These are phyloP conservation scores for Solanum gandarillasii DNA, from an alignment of 257 asterid species.

Conservation along the genomic window DNA sequence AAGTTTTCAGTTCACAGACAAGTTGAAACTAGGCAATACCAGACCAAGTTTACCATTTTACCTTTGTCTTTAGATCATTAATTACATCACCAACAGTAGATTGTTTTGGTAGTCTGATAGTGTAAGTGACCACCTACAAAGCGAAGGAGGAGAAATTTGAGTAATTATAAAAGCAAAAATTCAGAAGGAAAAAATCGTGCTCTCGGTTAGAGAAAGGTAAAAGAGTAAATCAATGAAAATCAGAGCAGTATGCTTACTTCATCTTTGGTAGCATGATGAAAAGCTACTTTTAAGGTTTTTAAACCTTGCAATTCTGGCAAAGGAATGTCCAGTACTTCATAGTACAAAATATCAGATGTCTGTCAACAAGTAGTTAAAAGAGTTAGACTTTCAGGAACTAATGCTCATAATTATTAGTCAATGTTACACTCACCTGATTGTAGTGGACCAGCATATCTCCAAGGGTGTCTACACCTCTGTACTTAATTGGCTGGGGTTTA, in stretches of 20 bases:
- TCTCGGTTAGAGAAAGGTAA: neutral
- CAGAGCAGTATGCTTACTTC: slow-evolving; percentile 40
- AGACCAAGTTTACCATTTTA: neutral
- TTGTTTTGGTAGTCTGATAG: slow-evolving; percentile 80
- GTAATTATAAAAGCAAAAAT: neutral
- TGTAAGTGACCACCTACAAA: slow-evolving; percentile 65
- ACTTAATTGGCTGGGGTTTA: slow-evolving; percentile 78
- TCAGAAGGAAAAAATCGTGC: neutral
- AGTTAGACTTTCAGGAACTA: neutral
- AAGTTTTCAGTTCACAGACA: neutral
- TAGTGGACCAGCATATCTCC: slow-evolving; percentile 92
- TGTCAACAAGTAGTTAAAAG: slow-evolving; percentile 12
- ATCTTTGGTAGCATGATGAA: slow-evolving; percentile 85
- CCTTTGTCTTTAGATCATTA: slow-evolving; percentile 87
- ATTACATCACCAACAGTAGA: slow-evolving; percentile 96
- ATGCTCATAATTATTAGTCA: neutral
- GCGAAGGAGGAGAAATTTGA: neutral
- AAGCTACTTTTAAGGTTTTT: slow-evolving; percentile 87
- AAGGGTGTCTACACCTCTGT: slow-evolving; percentile 72
- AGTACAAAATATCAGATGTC: slow-evolving; percentile 86
- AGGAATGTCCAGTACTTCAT: slow-evolving; percentile 96
- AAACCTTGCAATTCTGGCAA: slow-evolving; percentile 92
- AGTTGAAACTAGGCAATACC: neutral
- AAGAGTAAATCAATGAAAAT: neutral
- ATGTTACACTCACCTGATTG: slow-evolving; percentile 60